A percentile compares a stretch with the other conserved stretches of the same genome.
These are phyloP conservation scores for Ilex asprella DNA, from an alignment of 257 asterid species.

Conservation along the genomic window DNA sequence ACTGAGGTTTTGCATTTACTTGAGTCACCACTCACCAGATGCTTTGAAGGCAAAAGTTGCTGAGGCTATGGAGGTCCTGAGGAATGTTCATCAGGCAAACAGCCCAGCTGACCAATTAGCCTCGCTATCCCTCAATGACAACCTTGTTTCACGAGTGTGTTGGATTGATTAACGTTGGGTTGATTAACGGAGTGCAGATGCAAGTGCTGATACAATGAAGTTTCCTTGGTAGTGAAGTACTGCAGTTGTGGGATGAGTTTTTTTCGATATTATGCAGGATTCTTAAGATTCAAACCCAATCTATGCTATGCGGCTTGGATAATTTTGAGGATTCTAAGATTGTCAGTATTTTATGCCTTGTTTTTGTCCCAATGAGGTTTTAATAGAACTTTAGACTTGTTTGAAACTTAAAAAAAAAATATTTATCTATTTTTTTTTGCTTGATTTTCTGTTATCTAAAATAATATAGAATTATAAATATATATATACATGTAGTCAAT, in stretches of 20 bases:
- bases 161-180: no score
- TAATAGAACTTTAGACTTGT: no score
- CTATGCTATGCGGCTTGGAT: not conserved
- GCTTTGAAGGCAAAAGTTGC: conserved; percentile 44
- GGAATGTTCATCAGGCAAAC: conserved; percentile 35
- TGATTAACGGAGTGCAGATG: not conserved
- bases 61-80: conserved; percentile 48
- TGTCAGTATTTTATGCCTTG: no score
- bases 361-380: no score
- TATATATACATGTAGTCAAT: no score
- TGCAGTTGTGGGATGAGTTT: not conserved
- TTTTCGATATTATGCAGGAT: not conserved
- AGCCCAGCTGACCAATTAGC: conserved; percentile 40
- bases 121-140: conserved; percentile 36
- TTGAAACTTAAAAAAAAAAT: no score
- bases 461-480: no score
- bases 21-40: conserved; percentile 51
- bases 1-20: conserved; percentile 51
- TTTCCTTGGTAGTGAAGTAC: not conserved
- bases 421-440: no score
- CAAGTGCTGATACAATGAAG: not conserved
- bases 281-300: not conserved
- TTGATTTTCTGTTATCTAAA: no score
- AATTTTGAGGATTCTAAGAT: no score
- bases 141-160: conserved; percentile 21